These are phyloP conservation scores for Cladophialophora psammophila DNA, from an alignment of 2,329 filamentous ascomycete species.

Conservation along the genomic window DNA sequence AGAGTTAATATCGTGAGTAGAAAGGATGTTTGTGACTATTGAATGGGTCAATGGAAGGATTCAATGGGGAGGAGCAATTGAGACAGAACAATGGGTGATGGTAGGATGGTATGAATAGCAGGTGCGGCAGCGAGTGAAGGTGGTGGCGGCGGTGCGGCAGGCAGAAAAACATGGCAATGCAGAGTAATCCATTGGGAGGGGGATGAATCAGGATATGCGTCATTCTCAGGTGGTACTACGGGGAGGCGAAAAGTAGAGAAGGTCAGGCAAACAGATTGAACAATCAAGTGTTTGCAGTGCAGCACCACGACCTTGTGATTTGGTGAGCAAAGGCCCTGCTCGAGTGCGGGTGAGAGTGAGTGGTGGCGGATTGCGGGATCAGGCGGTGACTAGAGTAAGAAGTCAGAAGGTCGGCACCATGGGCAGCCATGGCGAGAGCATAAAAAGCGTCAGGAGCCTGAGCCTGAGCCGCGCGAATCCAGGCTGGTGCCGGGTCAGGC, in stretches of 20 bases:
- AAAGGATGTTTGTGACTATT: conserved; percentile 7
- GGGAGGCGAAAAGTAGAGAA: conserved; percentile 25
- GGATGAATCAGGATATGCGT: conserved; percentile 25
- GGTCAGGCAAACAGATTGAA: conserved; percentile 30
- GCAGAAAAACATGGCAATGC: conserved; percentile 14
- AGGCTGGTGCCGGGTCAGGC: background rate
- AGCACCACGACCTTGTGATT: conserved; percentile 20
- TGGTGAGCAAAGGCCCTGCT: conserved; percentile 19
- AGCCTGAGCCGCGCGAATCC: background rate
- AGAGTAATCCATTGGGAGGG: conserved; percentile 21
- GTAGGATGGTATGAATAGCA: conserved; percentile 1
- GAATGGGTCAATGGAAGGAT: background rate
- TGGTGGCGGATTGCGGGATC: conserved; percentile 9
- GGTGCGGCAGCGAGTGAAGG: conserved; percentile 2
- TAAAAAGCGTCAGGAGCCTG: conserved; percentile 3
- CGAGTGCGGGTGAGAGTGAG: background rate
- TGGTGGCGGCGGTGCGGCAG: conserved; percentile 11
- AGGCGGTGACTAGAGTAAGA: background rate
- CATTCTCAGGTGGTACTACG: conserved; percentile 25
- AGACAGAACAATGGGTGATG: conserved; percentile 22
- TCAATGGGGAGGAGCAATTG: conserved; percentile 12
- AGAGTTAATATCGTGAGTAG: conserved; percentile 11
- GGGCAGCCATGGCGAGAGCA: background rate
- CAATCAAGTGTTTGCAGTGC: conserved; percentile 16
- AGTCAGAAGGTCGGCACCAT: background rate